Conservation (phyloP, 1,139 yeast genomes). For the Diutina neorugosa region DNA sequence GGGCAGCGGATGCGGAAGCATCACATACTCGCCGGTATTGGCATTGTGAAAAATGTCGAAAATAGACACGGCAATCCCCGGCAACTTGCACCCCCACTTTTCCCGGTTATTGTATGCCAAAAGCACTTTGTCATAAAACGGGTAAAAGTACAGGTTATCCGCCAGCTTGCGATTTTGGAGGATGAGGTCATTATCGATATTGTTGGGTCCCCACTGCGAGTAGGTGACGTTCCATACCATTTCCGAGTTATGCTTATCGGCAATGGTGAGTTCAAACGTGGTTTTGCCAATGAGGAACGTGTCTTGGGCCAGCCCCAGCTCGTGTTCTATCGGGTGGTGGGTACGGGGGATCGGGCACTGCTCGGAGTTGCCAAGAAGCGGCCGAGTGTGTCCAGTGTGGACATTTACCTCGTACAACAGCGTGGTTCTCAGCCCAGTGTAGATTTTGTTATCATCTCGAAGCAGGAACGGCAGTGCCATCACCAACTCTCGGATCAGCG, state of each 20-base stretch:
- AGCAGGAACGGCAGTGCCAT: conserved; percentile 73
- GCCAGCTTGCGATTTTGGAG: conserved; percentile 36
- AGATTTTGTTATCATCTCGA: conserved; percentile 75
- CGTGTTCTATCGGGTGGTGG: conserved; percentile 3
- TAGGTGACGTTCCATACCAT: conserved; percentile 80
- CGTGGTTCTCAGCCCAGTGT: conserved; percentile 76
- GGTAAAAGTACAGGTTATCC: conserved; percentile 73
- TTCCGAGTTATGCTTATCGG: conserved; percentile 45
- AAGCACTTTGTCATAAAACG: conserved; percentile 64
- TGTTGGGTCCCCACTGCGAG: conserved; percentile 88
- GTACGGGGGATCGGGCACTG: conserved; percentile 3
- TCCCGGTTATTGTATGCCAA: conserved; percentile 54
- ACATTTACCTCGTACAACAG: conserved; percentile 68
- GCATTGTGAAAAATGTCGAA: conserved; percentile 47
- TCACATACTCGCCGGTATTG: conserved; percentile 26
- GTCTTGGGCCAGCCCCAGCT: conserved; percentile 3
- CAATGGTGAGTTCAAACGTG: conserved; percentile 30
- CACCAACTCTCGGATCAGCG: conserved; percentile 69
- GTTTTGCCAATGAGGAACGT: conserved; percentile 41
- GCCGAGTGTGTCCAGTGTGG: conserved; percentile 54
- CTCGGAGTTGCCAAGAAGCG: not conserved
- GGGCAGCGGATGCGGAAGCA: conserved; percentile 57
- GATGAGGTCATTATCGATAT: conserved; percentile 62
- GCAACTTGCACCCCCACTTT: conserved; percentile 64
- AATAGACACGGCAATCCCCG: conserved; percentile 57